Evolutionary conservation across 2,329 filamentous ascomycete genomes (phyloP), one percentile per base, ranked within the genome.

Genomic region (Sarocladiaceae sp.): DNA sequence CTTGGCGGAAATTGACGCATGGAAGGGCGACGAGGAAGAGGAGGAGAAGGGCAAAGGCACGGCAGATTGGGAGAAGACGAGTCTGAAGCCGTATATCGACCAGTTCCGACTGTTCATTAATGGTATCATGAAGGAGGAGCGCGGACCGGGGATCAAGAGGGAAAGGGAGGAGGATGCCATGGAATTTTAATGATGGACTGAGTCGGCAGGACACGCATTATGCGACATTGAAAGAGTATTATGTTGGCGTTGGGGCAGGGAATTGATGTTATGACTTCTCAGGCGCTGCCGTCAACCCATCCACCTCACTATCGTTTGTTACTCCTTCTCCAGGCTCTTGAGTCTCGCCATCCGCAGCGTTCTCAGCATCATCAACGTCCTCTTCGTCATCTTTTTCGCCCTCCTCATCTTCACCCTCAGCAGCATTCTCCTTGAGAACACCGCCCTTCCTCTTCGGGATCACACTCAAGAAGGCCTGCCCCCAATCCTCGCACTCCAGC

Each of bases 31-130:
- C 16, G 69, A 61, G 5, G 68, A 72, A 11, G 61, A 65, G 21
- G 69, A 69, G 1, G 58, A 55, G 23, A 61, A 51, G 31, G 48
- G 51, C 3, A 68, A 66, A 54, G 55, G 53, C 45, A 56, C 86
- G 39, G 78, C 83, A 53, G 93, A 98, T 59, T 97, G 91, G 82
- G 91, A 98, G 67, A 98, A 97, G 78, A 98, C 93, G 19, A 88
- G 88, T 52, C 65, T 98, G 58, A 95, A 85, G 68, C 88, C 89
- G 7, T 97, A 95, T 60, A 81, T 97, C 27, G 90, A 97, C 47
- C 83, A 84, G 53, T 97, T 98, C 65, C 78, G 85, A 53, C 76
- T 73, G 1, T 95, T 96, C 64, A 88, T 97, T 6, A 75, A 79
- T 9, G 75, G 70, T 0, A 63, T 98, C 45, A 74, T 96, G 62